Percentiles rank a stretch among this genome's conserved stretches.
phyloP scores from a whole-genome alignment of 768 basidiomycete genomes.

The Sistotremastrum suecicum region DNA sequence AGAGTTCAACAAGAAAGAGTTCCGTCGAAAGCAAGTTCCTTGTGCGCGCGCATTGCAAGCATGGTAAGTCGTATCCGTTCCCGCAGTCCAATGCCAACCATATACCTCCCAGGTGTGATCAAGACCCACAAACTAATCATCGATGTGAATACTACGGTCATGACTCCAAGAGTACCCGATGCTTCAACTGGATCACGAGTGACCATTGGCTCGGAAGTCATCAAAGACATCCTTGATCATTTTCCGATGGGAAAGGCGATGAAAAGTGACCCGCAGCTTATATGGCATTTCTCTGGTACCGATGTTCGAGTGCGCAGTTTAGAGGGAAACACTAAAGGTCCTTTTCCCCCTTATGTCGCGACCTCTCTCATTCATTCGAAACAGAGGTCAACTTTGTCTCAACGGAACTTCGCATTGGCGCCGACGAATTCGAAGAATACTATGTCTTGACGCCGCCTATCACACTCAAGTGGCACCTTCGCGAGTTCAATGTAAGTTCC shows the following conservation, averaged over 20 bases:
- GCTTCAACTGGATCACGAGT: slow-evolving; percentile 44
- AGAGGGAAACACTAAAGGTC: slow-evolving; percentile 18
- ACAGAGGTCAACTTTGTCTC: slow-evolving; percentile 49
- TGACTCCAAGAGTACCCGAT: slow-evolving; percentile 56
- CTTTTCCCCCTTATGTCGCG: not conserved
- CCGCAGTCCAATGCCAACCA: not conserved
- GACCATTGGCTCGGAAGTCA: slow-evolving; percentile 54
- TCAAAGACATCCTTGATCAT: slow-evolving; percentile 72
- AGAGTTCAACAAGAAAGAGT: slow-evolving; percentile 34
- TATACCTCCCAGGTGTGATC: slow-evolving; percentile 39
- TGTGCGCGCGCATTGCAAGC: slow-evolving; percentile 68
- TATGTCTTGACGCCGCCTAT: slow-evolving; percentile 48
- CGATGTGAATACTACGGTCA: slow-evolving; percentile 38
- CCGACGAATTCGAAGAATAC: slow-evolving; percentile 72
- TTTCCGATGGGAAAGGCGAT: slow-evolving; percentile 50
- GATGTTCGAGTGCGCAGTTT: slow-evolving; percentile 59
- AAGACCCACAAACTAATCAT: slow-evolving; percentile 70
- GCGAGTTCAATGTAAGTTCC: slow-evolving; percentile 61
- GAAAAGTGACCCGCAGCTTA: slow-evolving; percentile 62
- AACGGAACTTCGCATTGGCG: slow-evolving; percentile 64
- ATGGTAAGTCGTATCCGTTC: slow-evolving; percentile 32
- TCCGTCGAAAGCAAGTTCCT: slow-evolving; percentile 57
- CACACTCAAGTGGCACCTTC: slow-evolving; percentile 64
- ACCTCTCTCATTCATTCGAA: not conserved
- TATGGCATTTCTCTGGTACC: slow-evolving; percentile 62